A percentile compares a stretch with the other conserved stretches of the same genome.
phyloP scores from a whole-genome alignment of 139 green algal genomes.

The Haematococcus lacustris region DNA sequence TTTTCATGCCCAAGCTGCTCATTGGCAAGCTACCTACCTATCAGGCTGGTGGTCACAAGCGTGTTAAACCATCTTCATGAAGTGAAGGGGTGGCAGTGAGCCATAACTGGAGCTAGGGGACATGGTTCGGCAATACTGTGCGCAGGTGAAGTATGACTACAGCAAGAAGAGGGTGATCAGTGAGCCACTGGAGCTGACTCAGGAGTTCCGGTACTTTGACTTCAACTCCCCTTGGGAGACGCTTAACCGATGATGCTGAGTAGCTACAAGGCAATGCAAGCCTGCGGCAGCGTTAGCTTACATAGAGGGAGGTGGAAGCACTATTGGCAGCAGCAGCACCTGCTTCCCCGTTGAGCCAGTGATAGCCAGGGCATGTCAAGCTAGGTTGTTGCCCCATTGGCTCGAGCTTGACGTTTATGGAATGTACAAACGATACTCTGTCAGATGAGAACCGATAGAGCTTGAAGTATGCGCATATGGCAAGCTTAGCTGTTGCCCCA shows the following conservation, averaged over 20 bases:
- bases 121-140: too few relatives aligned
- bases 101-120: too few relatives aligned
- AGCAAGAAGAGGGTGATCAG: conserved; percentile 55
- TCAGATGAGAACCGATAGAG: too few relatives aligned
- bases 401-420: neutral
- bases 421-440: neutral
- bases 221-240: conserved; percentile 74
- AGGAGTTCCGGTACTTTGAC: conserved; percentile 76
- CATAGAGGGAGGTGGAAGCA: neutral
- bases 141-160: conserved; percentile 61
- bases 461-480: too few relatives aligned
- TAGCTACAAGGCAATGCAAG: too few relatives aligned
- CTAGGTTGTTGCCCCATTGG: neutral
- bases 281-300: neutral
- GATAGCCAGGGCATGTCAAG: neutral
- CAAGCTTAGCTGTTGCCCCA: too few relatives aligned
- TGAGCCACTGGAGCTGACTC: conserved; percentile 55
- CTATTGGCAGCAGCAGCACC: neutral
- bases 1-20: too few relatives aligned
- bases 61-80: too few relatives aligned
- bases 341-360: neutral
- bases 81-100: too few relatives aligned
- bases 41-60: too few relatives aligned
- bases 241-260: conserved; percentile 26
- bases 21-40: too few relatives aligned